phyloP scores from a whole-genome alignment of 371 early-diverging fungal genomes.

The Haplosporangium sp. region DNA sequence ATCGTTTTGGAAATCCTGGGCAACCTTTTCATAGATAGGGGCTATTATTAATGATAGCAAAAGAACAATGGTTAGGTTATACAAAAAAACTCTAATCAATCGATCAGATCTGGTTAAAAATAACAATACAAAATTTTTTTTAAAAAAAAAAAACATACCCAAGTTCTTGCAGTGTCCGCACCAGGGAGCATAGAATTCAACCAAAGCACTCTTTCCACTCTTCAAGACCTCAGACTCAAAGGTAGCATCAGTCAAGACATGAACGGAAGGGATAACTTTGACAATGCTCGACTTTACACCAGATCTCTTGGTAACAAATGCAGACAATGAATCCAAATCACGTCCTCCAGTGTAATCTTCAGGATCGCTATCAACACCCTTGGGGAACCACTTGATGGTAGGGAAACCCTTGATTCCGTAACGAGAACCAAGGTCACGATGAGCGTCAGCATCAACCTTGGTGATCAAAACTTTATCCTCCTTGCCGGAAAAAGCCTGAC shows the following conservation, averaged over 20 bases:
- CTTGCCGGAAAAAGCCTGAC: constrained; percentile 75
- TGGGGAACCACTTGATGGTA: constrained; percentile 94
- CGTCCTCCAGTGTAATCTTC: constrained; percentile 88
- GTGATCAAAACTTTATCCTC: constrained; percentile 86
- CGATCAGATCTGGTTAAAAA: background rate
- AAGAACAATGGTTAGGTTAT: background rate
- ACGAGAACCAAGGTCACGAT: constrained; percentile 79
- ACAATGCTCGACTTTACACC: constrained; percentile 55
- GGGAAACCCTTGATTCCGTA: constrained; percentile 90
- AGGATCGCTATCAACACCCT: constrained; percentile 76
- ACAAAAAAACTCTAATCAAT: background rate
- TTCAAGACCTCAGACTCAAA: constrained; percentile 55
- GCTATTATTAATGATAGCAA: constrained; percentile 48
- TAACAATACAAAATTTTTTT: too few species aligned
- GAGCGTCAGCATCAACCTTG: constrained; percentile 90
- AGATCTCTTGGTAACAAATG: constrained; percentile 84
- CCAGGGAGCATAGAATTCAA: constrained; percentile 92
- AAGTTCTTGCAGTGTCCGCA: constrained; percentile 89
- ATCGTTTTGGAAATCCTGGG: constrained; percentile 62
- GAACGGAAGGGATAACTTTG: constrained; percentile 46
- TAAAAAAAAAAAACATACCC: constrained; percentile 52
- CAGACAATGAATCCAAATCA: constrained; percentile 78
- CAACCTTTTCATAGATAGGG: constrained; percentile 75
- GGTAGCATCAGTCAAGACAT: constrained; percentile 42
- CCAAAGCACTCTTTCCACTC: constrained; percentile 61